Evolutionary conservation across 345 rosid genomes (phyloP).

Genomic region (Aquilaria malaccensis): DNA sequence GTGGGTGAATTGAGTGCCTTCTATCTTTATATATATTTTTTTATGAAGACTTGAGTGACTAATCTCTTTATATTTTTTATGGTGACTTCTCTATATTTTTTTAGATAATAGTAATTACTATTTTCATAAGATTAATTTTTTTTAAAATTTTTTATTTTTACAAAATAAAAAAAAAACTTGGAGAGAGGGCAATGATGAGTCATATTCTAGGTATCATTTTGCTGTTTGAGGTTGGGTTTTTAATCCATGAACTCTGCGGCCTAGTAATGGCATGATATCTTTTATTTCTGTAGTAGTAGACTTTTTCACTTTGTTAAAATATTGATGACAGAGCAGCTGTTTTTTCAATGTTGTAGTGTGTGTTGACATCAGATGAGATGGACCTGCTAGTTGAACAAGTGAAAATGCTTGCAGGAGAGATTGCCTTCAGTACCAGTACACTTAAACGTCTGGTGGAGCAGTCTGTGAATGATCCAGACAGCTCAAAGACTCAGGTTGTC

Average conservation of each 20-base stretch:
- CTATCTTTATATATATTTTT: conserved; percentile 1
- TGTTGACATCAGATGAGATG: conserved; percentile 82
- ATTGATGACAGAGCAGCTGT: neutral
- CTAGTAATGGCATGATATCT: too few species aligned
- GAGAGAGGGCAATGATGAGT: too few species aligned
- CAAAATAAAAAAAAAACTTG: neutral
- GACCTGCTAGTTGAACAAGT: conserved; percentile 98
- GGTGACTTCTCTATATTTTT: conserved; percentile 2
- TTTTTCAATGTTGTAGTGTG: conserved; percentile 39
- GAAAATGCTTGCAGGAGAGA: conserved; percentile 98
- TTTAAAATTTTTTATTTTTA: neutral
- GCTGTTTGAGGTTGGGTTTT: too few species aligned
- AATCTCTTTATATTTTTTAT: neutral
- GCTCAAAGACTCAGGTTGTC: conserved; percentile 66
- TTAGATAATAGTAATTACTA: neutral
- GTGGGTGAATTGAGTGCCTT: conserved; percentile 31
- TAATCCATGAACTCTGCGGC: too few species aligned
- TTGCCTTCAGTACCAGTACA: conserved; percentile 90
- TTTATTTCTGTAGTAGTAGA: too few species aligned
- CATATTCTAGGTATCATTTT: too few species aligned
- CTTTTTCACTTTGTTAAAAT: too few species aligned
- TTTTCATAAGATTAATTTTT: neutral
- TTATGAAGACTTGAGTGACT: neutral
- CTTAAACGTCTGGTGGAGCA: conserved; percentile 93
- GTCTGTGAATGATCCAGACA: conserved; percentile 78